Evolutionary conservation across 306 rosid genomes (phyloP), one percentile per base, ranked within the genome.

Genomic region (Acacia crassicarpa): DNA sequence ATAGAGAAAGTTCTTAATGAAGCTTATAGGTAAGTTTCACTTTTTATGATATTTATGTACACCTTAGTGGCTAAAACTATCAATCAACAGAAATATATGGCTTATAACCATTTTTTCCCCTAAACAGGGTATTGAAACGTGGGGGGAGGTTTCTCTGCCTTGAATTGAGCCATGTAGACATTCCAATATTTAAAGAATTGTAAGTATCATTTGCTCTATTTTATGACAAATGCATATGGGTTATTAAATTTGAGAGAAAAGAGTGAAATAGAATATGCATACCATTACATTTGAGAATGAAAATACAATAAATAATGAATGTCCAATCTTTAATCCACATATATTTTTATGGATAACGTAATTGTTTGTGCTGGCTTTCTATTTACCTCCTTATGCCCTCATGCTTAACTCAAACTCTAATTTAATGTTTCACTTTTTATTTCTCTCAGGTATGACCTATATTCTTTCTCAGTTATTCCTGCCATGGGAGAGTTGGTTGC

Each of bases 101-200:
- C 35, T 35, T 69, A 44, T 58, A 54, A 58, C 77, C 22, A 17
- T 45, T 41, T 35, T 38, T 54, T 85, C 81, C 40, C 4, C 81
- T 82, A 48, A 79, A 78, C 83, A 93, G 97, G 92, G 97, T 95
- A 53, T 84, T 95, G 85, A 95, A 87, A 87, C 83, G 83, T 2
- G 99, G 99, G 67, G 99, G 98, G 81, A 91, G 99, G 86, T 93
- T 93, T 86, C 92, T 93, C 76, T 95, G 98, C 79, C 99, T 95
- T 81, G 99, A 93, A 88, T 90, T 95, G 83, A 93, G 97, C 89
- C 99, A 93, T 83, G 97, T 93, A 65, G 94, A 83, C 23, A 77
- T 84, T 82, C 99, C 97, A 14, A 35, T 93, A 69, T 90, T 93
- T 79, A 95, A 93, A 86, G 91, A 95, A 54, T 83, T 95, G 98